Percentiles rank a stretch among this genome's conserved stretches.
phyloP scores from a whole-genome alignment of 208 protist species.

The Trypanosomatidae sp. region DNA sequence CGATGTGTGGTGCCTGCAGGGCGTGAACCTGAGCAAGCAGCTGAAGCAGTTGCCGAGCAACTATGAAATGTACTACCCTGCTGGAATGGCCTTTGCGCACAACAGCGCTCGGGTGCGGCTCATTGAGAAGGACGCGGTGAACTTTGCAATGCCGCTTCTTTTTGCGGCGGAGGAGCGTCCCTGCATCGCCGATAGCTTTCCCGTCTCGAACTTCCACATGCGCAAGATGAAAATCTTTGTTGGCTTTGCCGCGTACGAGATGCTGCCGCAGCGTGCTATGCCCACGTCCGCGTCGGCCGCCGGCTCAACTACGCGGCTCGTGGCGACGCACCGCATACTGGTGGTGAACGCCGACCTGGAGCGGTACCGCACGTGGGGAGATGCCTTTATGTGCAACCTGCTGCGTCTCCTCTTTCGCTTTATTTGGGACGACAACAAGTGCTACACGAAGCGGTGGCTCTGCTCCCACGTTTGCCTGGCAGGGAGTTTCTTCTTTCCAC shows the following conservation, averaged over 20 bases:
- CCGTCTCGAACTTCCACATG: too few relatives aligned
- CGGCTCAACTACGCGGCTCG: too few relatives aligned
- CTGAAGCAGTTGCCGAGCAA: constrained; percentile 3
- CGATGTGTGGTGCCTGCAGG: constrained; percentile 26
- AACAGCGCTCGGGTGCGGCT: too few relatives aligned
- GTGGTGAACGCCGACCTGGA: constrained; percentile 16
- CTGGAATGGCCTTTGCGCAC: constrained; percentile 4
- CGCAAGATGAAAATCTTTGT: too few relatives aligned
- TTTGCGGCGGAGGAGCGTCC: too few relatives aligned
- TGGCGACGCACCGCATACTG: neutral
- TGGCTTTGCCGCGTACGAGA: too few relatives aligned
- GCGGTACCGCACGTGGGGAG: neutral
- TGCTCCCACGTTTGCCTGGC: constrained; percentile 19
- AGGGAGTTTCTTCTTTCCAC: constrained; percentile 14
- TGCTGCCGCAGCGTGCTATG: neutral
- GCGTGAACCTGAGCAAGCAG: constrained; percentile 3
- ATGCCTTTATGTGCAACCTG: constrained; percentile 1
- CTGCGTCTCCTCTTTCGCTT: constrained; percentile 1
- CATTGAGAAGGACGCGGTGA: too few relatives aligned
- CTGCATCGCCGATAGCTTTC: too few relatives aligned
- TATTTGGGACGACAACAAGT: constrained; percentile 6
- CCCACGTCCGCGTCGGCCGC: too few relatives aligned
- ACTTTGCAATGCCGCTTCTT: too few relatives aligned
- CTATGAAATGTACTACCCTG: neutral
- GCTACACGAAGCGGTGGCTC: constrained; percentile 4